Evolutionary conservation across 306 rosid genomes (phyloP), one percentile per base, ranked within the genome.

Genomic region (Coriaria nepalensis): DNA sequence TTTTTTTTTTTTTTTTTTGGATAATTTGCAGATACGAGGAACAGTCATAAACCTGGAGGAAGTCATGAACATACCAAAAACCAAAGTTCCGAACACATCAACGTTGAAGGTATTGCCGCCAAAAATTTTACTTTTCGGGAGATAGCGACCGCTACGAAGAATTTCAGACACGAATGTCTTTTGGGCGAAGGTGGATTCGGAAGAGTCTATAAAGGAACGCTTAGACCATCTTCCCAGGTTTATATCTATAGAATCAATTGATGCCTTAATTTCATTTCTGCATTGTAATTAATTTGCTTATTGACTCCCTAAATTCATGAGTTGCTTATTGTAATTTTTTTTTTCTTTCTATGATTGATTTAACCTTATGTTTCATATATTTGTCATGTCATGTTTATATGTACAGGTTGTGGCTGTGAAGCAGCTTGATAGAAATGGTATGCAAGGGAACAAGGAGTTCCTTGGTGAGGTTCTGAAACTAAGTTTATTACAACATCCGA

Each of bases 131-230:
- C 74, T 10, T 88, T 88, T 55, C 81, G 97, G 2, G 97, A 88
- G 72, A 54, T 88, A 9, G 97, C 97, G 43, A 70, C 69, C 2
- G 97, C 95, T 11, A 88, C 97, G 0, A 83, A 78, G 72, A 88
- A 88, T 64, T 88, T 88, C 64, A 66, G 93, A 0, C 95, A 81
- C 37, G 97, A 81, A 66, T 68, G 78, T 12, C 83, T 83, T 15
- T 32, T 88, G 67, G 97, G 95, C 2, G 97, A 83, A 72, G 95
- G 97, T 40, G 86, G 93, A 29, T 88, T 84, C 51, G 97, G 97
- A 20, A 83, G 93, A 68, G 97, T 88, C 40, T 88, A 78, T 12
- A 88, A 76, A 61, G 97, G 90, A 10, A 78, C 93, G 32, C 60
- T 83, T 47, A 77, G 73, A 12, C 47, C 78, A 43, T 74, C 66